phyloP scores from a whole-genome alignment of 1,284 basidiomycete genomes.

The Puccinia novopanici region DNA sequence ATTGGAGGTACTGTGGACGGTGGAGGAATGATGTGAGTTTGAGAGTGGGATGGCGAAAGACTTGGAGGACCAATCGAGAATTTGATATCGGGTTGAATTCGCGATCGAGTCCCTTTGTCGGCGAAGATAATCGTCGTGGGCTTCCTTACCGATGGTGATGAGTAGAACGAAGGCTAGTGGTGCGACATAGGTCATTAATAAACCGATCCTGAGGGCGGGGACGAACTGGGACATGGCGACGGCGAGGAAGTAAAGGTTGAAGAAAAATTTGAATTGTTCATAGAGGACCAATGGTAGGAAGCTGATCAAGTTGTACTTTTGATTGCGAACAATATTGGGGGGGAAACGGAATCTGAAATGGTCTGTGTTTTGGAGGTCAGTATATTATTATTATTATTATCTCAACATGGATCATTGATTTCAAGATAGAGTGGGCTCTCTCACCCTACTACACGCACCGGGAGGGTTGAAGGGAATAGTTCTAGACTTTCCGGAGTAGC shows the following conservation, averaged over 20 bases:
- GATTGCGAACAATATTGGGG: conserved; percentile 89
- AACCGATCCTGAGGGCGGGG: conserved; percentile 91
- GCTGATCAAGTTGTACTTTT: conserved; percentile 93
- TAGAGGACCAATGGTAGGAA: conserved; percentile 96
- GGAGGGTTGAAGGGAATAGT: conserved; percentile 49
- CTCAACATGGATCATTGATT: no score
- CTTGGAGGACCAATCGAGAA: conserved; percentile 67
- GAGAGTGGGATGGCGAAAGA: conserved; percentile 54
- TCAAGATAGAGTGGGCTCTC: not conserved
- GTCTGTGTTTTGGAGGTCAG: conserved; percentile 27
- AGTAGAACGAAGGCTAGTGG: conserved; percentile 91
- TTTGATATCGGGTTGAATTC: conserved; percentile 86
- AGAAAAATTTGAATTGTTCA: conserved; percentile 99
- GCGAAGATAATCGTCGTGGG: conserved; percentile 94
- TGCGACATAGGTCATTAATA: conserved; percentile 82
- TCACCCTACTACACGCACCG: conserved; percentile 28
- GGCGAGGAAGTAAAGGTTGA: conserved; percentile 97
- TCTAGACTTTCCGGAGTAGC: conserved; percentile 28
- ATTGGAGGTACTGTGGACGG: conserved; percentile 56
- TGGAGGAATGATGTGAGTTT: conserved; percentile 57
- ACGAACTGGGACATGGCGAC: conserved; percentile 95
- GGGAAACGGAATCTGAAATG: conserved; percentile 59
- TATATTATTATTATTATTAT: no score
- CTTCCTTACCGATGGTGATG: conserved; percentile 98
- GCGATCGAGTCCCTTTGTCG: conserved; percentile 87